A percentile compares a stretch with the other conserved stretches of the same genome.
These are phyloP conservation scores for Penicillium sclerotigenum DNA, from an alignment of 2,329 filamentous ascomycete species.

Conservation along the genomic window DNA sequence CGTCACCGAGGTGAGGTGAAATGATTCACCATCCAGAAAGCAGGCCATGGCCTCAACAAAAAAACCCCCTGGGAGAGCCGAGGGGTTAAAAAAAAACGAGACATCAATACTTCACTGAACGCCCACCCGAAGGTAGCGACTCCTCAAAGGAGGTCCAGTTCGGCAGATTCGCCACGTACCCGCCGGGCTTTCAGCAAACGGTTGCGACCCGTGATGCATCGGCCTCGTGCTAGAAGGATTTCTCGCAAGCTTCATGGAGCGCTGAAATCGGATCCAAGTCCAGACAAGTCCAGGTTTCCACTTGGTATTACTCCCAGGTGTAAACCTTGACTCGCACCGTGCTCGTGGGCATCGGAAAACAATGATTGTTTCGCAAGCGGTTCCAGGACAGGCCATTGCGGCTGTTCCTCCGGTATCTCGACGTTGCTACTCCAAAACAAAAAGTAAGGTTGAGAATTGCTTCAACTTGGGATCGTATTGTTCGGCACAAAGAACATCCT, in stretches of 20 bases:
- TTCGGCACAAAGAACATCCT: background rate
- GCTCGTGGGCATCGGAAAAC: background rate
- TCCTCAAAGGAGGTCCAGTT: background rate
- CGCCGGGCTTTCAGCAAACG: background rate
- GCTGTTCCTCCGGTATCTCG: background rate
- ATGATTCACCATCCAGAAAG: background rate
- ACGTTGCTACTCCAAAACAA: background rate
- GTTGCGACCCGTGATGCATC: background rate
- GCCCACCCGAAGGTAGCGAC: background rate
- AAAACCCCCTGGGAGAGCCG: background rate
- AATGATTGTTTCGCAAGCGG: background rate
- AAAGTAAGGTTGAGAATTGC: background rate
- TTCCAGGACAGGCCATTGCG: background rate
- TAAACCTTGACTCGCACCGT: background rate
- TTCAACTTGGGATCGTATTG: background rate
- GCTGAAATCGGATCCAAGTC: background rate
- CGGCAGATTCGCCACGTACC: background rate
- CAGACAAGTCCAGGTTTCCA: background rate
- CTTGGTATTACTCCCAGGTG: background rate
- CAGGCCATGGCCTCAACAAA: background rate
- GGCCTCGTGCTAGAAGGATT: background rate
- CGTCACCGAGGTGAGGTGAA: background rate
- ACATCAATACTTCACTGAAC: background rate
- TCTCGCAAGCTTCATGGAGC: background rate
- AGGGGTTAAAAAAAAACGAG: background rate